Base-by-base conservation (phyloP, 169 alveolate genomes). In the Neospora caninum region DNA sequence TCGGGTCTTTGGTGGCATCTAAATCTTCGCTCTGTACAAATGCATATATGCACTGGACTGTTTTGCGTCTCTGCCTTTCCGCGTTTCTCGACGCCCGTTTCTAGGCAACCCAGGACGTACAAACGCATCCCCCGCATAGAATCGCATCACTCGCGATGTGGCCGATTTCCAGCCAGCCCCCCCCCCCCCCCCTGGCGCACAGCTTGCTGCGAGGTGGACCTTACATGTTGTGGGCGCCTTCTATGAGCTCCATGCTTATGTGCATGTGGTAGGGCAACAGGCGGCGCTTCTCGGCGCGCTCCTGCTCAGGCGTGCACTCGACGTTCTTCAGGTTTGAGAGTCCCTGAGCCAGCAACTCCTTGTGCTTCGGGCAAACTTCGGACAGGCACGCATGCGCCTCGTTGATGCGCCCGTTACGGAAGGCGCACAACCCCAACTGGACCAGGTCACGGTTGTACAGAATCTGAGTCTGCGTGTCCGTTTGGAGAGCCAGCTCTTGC, bases 231-330 rank as follows among this genome's bases (percentile, higher is more conserved):
- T 98, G 98, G 67, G 97, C 98, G 92, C 98, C 97, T 96, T 98
- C 99, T 36, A 98, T 97, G 83, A 98, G 98, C 96, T 99, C 99
- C 73, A 98, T 97, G 94, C 98, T 98, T 94, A 99, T 98, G 97
- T 98, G 99, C 99, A 99, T 98, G 96, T 99, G 99, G 96, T 97
- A 98, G 18, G 99, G 99, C 54, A 99, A 98, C 91, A 97, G 97
- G 84, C 99, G 92, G 94, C 99, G 98, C 95, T 97, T 98, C 97
- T 99, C 99, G 13, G 99, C 99, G 73, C 99, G 94, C 95, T 99
- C 99, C 95, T 98, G 99, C 95, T 98, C 99, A 54, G 98, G 97
- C 38, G 99, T 97, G 92, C 98, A 98, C 94, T 99, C 99, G 84
- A 97, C 97, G 91, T 97, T 97, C 95, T 97, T 98, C 93, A 97